These are phyloP conservation scores for Aureobasidium lini DNA, from an alignment of 2,329 filamentous ascomycete genomes.

Conservation along the genomic window DNA sequence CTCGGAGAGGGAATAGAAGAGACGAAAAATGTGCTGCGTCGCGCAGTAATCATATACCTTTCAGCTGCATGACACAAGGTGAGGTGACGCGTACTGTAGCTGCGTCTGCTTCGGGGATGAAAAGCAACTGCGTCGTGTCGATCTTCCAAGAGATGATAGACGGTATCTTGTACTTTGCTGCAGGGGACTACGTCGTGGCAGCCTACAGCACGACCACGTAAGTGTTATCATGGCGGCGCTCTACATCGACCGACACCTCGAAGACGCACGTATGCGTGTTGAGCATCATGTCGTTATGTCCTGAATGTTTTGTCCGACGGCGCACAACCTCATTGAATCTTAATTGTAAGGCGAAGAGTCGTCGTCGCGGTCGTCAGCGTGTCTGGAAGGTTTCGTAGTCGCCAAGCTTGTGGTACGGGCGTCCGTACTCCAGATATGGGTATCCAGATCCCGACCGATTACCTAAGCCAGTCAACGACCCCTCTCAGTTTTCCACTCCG, in stretches of 20 bases:
- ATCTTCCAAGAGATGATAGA: neutral
- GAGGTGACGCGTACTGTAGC: conserved; percentile 4
- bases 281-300: neutral
- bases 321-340: neutral
- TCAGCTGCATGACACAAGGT: neutral
- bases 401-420: neutral
- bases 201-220: conserved; percentile 1
- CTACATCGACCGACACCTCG: neutral
- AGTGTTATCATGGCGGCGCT: neutral
- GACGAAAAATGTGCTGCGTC: neutral
- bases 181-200: neutral
- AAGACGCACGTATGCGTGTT: neutral
- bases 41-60: neutral
- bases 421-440: too few species aligned
- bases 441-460: too few species aligned
- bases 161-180: neutral
- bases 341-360: neutral
- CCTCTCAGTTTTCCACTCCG: too few species aligned
- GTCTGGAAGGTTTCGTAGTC: neutral
- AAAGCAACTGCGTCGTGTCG: conserved; percentile 4
- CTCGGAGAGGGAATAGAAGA: too few species aligned
- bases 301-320: neutral
- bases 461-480: too few species aligned
- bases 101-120: neutral
- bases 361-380: neutral